These are phyloP conservation scores for Fusarium anguioides DNA, from an alignment of 2,329 filamentous ascomycete genomes.

Conservation along the genomic window DNA sequence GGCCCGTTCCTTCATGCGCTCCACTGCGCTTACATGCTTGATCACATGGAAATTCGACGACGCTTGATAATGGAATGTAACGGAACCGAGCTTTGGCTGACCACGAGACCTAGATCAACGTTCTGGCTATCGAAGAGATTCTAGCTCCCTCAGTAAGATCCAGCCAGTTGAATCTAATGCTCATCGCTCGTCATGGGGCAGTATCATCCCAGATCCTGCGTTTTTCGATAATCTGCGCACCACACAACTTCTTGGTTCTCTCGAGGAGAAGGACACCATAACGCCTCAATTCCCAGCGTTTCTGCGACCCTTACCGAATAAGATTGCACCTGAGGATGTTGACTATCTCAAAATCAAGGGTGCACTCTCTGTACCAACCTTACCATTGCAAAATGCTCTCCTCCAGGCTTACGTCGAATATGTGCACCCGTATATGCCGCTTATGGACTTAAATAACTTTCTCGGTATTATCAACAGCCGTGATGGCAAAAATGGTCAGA, in stretches of 20 bases:
- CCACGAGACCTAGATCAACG: slow-evolving; percentile 54
- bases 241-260: slow-evolving; percentile 58
- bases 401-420: slow-evolving; percentile 87
- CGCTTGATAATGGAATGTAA: slow-evolving; percentile 13
- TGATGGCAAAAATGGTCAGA: slow-evolving; percentile 75
- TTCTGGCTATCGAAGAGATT: slow-evolving; percentile 51
- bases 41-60: slow-evolving; percentile 43
- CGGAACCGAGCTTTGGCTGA: slow-evolving; percentile 42
- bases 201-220: slow-evolving; percentile 49
- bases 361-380: slow-evolving; percentile 79
- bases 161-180: slow-evolving; percentile 41
- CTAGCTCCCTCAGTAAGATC: slow-evolving; percentile 47
- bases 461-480: slow-evolving; percentile 69
- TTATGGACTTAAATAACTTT: slow-evolving; percentile 76
- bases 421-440: slow-evolving; percentile 93
- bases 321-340: slow-evolving; percentile 84
- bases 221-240: slow-evolving; percentile 55
- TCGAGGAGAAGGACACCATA: slow-evolving; percentile 59
- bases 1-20: slow-evolving; percentile 38
- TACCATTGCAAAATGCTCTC: slow-evolving; percentile 79
- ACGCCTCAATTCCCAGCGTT: slow-evolving; percentile 69
- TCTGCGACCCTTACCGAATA: slow-evolving; percentile 81
- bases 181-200: slow-evolving; percentile 46
- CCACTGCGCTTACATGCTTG: slow-evolving; percentile 34
- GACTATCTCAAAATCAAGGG: slow-evolving; percentile 86